Evolutionary conservation across 305 asterid species (phyloP), one percentile per base, ranked within the genome.

Genomic region (Fraxinus platypoda): DNA sequence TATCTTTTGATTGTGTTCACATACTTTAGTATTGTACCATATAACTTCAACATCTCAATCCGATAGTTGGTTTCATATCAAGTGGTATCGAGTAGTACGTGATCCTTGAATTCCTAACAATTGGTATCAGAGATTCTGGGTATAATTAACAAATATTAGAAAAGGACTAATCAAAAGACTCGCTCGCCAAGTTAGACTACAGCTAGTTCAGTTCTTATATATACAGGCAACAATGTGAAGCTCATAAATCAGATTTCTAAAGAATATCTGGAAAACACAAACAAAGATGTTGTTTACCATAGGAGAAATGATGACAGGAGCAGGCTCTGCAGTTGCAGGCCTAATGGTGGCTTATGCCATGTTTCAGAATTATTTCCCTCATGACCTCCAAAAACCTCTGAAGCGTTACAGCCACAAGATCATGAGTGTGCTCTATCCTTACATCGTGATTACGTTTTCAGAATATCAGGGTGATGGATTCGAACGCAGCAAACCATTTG

Each of bases 281-380:
- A 0, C 74, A 66, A 66, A 0, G 4, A 64, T 66, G 74, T 25
- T 25, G 74, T 2, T 66, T 11, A 78, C 17, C 9, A 80, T 84
- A 74, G 83, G 62, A 17, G 92, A 90, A 6, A 72, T 85, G 84
- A 78, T 86, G 87, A 79, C 87, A 30, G 88, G 81, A 30, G 17
- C 81, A 1, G 88, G 88, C 7, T 91, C 93, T 7, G 43, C 86
- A 21, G 59, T 89, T 35, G 92, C 88, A 35, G 91, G 88, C 3
- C 8, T 92, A 2, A 79, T 86, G 89, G 83, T 89, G 0, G 85
- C 86, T 2, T 86, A 87, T 86, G 88, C 91, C 84, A 90, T 90
- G 90, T 86, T 88, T 81, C 88, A 85, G 34, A 89, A 89, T 85
- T 89, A 89, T 54, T 89, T 88, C 80, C 95, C 94, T 21, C 26